Conservation (phyloP, 345 rosid species). For the Cochlearia excelsa region DNA sequence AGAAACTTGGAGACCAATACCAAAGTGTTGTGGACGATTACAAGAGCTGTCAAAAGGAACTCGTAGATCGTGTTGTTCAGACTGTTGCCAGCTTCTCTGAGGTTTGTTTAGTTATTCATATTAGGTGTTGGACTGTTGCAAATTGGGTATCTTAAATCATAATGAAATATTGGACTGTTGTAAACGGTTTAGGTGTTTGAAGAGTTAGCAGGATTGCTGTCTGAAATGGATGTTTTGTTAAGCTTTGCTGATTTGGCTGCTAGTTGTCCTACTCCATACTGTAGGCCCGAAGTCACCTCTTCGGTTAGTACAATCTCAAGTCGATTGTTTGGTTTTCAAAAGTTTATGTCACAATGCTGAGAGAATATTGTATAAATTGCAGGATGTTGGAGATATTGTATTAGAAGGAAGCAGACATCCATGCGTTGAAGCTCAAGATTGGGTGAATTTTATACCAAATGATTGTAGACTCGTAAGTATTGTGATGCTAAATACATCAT, state of each 20-base stretch:
- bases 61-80: slow-evolving; percentile 77
- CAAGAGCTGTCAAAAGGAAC: slow-evolving; percentile 70
- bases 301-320: slow-evolving; percentile 46
- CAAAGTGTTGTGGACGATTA: slow-evolving; percentile 87
- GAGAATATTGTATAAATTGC: slow-evolving; percentile 23
- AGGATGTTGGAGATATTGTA: slow-evolving; percentile 84
- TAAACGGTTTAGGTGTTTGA: slow-evolving; percentile 66
- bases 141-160: slow-evolving; percentile 5
- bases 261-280: slow-evolving; percentile 83
- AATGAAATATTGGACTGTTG: slow-evolving; percentile 6
- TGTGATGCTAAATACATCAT: slow-evolving; percentile 8
- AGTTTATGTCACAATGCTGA: slow-evolving; percentile 1
- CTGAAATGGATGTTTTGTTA: slow-evolving; percentile 90
- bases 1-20: slow-evolving; percentile 81
- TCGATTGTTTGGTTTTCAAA: slow-evolving; percentile 8
- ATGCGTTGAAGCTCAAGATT: slow-evolving; percentile 97
- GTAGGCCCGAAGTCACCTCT: slow-evolving; percentile 83
- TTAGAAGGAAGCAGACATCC: slow-evolving; percentile 96
- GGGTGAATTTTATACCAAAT: slow-evolving; percentile 99
- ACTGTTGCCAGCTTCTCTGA: slow-evolving; percentile 81
- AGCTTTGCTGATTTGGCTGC: slow-evolving; percentile 97
- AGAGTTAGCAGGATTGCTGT: slow-evolving; percentile 63
- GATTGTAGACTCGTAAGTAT: slow-evolving; percentile 86
- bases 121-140: slow-evolving; percentile 2
- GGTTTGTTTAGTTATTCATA: slow-evolving; percentile 43